Evolutionary conservation across 108 stramenopile genomes (phyloP).

Genomic region (Pseudonitzschia delicatissima): DNA sequence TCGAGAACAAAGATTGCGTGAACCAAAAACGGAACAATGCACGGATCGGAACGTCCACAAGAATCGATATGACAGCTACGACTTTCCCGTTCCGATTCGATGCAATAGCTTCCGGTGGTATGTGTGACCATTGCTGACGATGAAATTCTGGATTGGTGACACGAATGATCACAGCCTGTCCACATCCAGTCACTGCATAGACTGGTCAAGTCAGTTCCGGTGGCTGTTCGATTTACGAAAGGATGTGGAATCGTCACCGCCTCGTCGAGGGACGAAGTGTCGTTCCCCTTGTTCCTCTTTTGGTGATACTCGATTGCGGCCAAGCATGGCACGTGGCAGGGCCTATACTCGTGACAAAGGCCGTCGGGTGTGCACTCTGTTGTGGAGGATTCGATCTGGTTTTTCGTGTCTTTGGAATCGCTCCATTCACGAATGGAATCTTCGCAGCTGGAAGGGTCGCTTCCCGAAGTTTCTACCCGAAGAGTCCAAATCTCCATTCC

Average conservation of each 20-base stretch:
- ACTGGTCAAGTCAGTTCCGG: not conserved
- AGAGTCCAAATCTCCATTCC: conserved; percentile 71
- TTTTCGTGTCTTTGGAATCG: conserved; percentile 1
- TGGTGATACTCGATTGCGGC: conserved; percentile 20
- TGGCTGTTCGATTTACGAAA: not conserved
- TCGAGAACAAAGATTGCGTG: conserved; percentile 66
- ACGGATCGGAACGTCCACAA: conserved; percentile 71
- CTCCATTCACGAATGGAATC: conserved; percentile 33
- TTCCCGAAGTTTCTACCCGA: conserved; percentile 51
- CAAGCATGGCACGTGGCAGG: conserved; percentile 61
- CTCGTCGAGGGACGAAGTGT: conserved; percentile 7
- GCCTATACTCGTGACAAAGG: conserved; percentile 57
- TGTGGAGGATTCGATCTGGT: conserved; percentile 22
- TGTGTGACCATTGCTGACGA: conserved; percentile 9
- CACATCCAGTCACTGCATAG: conserved; percentile 31
- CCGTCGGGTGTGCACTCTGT: conserved; percentile 55
- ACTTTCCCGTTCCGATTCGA: conserved; percentile 46
- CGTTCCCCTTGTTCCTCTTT: conserved; percentile 16
- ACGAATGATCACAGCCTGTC: conserved; percentile 73
- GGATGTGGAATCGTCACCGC: conserved; percentile 13
- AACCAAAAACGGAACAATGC: conserved; percentile 67
- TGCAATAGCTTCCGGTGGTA: conserved; percentile 51
- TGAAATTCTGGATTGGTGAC: conserved; percentile 53
- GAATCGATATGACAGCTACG: conserved; percentile 68
- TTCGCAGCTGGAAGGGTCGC: conserved; percentile 41